Evolutionary conservation across 371 early-diverging fungal species (phyloP).

Genomic region (Rhizopus stolonifer): DNA sequence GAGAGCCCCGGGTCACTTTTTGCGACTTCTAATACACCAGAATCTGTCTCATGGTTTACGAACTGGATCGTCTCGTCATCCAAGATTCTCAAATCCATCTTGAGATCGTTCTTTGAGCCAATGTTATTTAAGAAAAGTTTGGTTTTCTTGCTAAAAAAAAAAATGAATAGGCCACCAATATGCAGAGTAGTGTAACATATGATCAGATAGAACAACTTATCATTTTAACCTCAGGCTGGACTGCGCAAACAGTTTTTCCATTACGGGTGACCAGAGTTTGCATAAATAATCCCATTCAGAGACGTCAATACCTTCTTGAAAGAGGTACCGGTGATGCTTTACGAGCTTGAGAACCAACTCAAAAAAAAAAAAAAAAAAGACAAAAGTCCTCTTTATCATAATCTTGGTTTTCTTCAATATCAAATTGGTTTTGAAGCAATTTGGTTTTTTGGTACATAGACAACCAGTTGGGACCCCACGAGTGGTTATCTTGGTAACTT

Average conservation of each 20-base stretch:
- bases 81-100: conserved; percentile 4
- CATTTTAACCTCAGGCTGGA: conserved; percentile 2
- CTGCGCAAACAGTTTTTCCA: conserved; percentile 3
- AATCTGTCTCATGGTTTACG: not conserved
- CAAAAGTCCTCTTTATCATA: conserved; percentile 1
- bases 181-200: no score
- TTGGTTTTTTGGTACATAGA: conserved; percentile 4
- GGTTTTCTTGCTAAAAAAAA: not conserved
- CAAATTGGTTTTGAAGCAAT: not conserved
- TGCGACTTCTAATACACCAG: conserved; percentile 1
- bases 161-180: no score
- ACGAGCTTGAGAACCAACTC: not conserved
- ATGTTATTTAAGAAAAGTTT: not conserved
- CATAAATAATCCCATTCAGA: conserved; percentile 3
- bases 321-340: conserved; percentile 5
- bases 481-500: not conserved
- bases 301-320: not conserved
- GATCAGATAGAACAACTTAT: not conserved
- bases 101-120: not conserved
- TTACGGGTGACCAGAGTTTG: not conserved
- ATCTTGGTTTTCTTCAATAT: conserved; percentile 8
- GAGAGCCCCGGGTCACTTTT: not conserved
- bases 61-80: not conserved
- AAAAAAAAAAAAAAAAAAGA: conserved; percentile 1
- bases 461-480: not conserved